These are phyloP conservation scores for Trichoderma sp. DNA, from an alignment of 2,329 filamentous ascomycete species.

Conservation along the genomic window DNA sequence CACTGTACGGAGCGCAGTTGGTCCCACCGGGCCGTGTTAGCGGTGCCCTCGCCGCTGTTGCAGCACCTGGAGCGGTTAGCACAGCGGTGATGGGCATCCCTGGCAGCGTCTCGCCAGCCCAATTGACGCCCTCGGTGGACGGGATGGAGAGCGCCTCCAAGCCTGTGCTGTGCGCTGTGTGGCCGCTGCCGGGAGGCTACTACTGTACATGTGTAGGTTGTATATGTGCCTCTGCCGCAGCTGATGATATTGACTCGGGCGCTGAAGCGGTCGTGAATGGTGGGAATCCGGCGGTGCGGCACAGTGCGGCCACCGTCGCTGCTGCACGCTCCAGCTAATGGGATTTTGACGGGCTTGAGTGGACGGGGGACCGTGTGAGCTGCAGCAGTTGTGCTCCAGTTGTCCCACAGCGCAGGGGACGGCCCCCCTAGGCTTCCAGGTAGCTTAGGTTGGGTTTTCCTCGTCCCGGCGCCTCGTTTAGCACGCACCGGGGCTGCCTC, in stretches of 20 bases:
- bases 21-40: neutral
- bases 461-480: neutral
- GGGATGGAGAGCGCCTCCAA: too few relatives aligned
- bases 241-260: conserved; percentile 8
- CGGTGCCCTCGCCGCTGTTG: neutral
- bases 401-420: neutral
- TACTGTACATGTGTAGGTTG: too few relatives aligned
- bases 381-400: neutral
- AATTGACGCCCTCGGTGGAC: too few relatives aligned
- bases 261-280: neutral
- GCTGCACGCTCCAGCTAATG: neutral
- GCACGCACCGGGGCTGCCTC: neutral
- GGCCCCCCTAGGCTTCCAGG: too few relatives aligned
- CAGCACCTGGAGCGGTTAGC: neutral
- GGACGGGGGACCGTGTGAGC: neutral
- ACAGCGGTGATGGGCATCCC: too few relatives aligned
- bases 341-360: neutral
- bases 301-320: neutral
- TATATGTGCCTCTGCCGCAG: conserved; percentile 6
- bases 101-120: too few relatives aligned
- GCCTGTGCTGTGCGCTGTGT: too few relatives aligned
- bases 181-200: neutral
- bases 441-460: too few relatives aligned
- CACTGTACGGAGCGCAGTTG: neutral
- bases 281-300: neutral